Conservation (phyloP, 2,329 filamentous ascomycete species). For the Akanthomyces lecanii region DNA sequence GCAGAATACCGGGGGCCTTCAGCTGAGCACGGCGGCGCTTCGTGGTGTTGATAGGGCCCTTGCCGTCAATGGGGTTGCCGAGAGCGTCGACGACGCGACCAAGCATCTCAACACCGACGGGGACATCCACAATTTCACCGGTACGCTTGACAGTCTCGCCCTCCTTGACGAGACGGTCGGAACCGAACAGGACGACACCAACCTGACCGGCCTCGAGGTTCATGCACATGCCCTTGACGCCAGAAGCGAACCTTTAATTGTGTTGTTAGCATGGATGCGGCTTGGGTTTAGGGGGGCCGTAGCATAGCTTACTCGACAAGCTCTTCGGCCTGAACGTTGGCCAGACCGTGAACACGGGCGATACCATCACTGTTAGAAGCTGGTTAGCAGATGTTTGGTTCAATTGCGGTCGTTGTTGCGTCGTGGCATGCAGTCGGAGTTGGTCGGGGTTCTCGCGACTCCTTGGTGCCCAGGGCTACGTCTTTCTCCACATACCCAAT, state of each 20-base stretch:
- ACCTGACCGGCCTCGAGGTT: conserved; percentile 99
- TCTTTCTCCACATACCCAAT: conserved; percentile 74
- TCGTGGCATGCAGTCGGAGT: not conserved
- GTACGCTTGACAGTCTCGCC: conserved; percentile 99
- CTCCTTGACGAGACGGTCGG: conserved; percentile 99
- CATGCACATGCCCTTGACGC: conserved; percentile 99
- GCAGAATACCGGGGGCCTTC: conserved; percentile 98
- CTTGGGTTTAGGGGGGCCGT: conserved; percentile 7
- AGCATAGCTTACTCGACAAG: conserved; percentile 83
- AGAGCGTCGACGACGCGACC: conserved; percentile 98
- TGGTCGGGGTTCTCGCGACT: not conserved
- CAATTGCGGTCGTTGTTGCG: not conserved
- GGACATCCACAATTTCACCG: conserved; percentile 97
- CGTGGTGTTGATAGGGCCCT: conserved; percentile 90
- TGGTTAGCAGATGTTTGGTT: not conserved
- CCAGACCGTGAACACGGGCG: conserved; percentile 98
- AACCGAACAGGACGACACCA: conserved; percentile 99
- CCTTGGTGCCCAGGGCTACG: not conserved
- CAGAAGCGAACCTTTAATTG: conserved; percentile 81
- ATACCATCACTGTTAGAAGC: conserved; percentile 83
- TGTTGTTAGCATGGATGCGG: conserved; percentile 21
- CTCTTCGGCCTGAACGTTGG: conserved; percentile 99
- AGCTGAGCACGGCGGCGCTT: conserved; percentile 95
- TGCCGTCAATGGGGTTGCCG: conserved; percentile 98
- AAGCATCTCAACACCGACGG: conserved; percentile 87